phyloP scores from a whole-genome alignment of 345 rosid genomes.

The Bretschneidera sinensis region DNA sequence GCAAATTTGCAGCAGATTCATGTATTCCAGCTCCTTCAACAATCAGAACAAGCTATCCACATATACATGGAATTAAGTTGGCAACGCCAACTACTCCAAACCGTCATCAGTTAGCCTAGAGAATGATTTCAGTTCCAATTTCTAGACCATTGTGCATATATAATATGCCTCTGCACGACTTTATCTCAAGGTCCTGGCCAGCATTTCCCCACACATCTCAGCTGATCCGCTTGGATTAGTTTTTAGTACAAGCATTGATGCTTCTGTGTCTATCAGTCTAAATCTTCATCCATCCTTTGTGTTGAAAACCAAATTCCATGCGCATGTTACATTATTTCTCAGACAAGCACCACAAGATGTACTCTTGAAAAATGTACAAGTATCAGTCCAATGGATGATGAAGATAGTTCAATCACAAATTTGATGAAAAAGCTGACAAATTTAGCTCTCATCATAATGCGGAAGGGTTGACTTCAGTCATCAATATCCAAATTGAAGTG shows the following conservation, averaged over 20 bases:
- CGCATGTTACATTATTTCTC: neutral
- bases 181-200: neutral
- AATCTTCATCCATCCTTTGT: neutral
- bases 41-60: too few species aligned
- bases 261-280: neutral
- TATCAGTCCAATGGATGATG: neutral
- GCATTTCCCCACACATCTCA: neutral
- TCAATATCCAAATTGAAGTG: constrained; percentile 43
- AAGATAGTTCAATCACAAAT: neutral
- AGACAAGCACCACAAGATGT: neutral
- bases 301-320: neutral
- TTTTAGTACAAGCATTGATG: neutral
- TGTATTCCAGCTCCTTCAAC: too few species aligned
- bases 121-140: too few species aligned
- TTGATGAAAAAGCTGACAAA: neutral
- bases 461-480: constrained; percentile 14
- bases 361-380: neutral
- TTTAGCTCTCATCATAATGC: neutral
- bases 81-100: too few species aligned
- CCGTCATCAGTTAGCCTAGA: too few species aligned
- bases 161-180: neutral
- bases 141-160: too few species aligned
- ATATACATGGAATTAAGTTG: too few species aligned
- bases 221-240: neutral
- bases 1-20: too few species aligned